Percentiles rank a stretch among this genome's conserved stretches.
Conservation (phyloP, 2,329 filamentous ascomycete genomes). For the Monilinia fructigena region DNA sequence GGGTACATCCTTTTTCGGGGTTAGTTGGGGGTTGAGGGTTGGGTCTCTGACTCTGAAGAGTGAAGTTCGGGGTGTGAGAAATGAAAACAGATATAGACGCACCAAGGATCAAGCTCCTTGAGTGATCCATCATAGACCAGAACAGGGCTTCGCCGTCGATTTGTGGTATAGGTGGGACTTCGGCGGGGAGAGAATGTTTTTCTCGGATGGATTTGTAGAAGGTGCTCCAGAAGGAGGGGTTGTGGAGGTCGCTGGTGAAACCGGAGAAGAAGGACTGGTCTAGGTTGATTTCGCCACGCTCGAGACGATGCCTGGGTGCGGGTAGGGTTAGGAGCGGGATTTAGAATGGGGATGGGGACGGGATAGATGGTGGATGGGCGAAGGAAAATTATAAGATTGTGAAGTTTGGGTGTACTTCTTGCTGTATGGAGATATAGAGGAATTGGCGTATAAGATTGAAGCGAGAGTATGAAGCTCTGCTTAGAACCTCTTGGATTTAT, state of each 20-base stretch:
- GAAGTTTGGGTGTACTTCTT: neutral
- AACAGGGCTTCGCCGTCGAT: conserved; percentile 81
- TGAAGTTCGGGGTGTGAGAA: neutral
- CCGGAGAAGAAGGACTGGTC: conserved; percentile 71
- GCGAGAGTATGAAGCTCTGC: neutral
- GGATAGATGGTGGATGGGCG: too few species aligned
- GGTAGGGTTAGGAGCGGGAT: neutral
- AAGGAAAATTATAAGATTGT: neutral
- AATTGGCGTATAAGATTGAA: too few species aligned
- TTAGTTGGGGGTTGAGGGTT: neutral
- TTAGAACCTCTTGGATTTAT: neutral
- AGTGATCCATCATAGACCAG: conserved; percentile 83
- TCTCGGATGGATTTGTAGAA: conserved; percentile 52
- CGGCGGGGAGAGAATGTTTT: conserved; percentile 43
- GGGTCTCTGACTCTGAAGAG: too few species aligned
- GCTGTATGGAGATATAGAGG: too few species aligned
- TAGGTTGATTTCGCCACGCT: conserved; percentile 77
- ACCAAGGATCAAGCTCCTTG: conserved; percentile 69
- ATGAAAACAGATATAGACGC: neutral
- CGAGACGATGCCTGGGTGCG: conserved; percentile 62
- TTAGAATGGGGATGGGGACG: too few species aligned
- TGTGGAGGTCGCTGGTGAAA: conserved; percentile 73
- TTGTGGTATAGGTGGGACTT: conserved; percentile 62
- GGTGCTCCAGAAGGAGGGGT: conserved; percentile 64
- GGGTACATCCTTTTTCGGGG: conserved; percentile 66